Conservation (phyloP, 257 asterid species). For the Primulina tabacum region DNA sequence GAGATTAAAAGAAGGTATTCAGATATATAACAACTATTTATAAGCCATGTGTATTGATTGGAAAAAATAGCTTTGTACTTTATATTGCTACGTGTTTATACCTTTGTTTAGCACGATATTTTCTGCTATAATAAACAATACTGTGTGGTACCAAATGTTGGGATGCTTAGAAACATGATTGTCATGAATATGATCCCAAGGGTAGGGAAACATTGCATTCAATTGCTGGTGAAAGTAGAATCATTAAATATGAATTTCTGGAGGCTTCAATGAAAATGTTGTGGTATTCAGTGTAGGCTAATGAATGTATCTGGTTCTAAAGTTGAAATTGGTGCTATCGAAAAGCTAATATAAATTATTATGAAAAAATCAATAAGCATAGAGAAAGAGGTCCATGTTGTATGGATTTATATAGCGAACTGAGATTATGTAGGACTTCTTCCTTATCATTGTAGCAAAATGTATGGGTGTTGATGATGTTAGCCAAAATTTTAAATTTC, state of each 20-base stretch:
- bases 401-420: not conserved
- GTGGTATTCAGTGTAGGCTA: no score
- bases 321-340: not conserved
- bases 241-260: not conserved
- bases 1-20: constrained; percentile 57
- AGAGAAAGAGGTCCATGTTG: not conserved
- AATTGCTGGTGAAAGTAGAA: no score
- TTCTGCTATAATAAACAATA: not conserved
- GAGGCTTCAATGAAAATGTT: not conserved
- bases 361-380: no score
- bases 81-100: constrained; percentile 1
- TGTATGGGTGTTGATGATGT: no score
- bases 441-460: no score
- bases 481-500: no score
- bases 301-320: not conserved
- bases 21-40: constrained; percentile 10
- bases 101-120: not conserved
- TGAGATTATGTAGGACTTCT: not conserved
- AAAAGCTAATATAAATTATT: not conserved
- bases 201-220: no score
- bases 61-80: not conserved
- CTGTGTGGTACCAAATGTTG: constrained; percentile 7
- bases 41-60: not conserved
- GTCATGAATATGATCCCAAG: no score
- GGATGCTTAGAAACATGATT: no score